These are phyloP conservation scores for Logfia minima DNA, from an alignment of 129 eudicot species.

Conservation along the genomic window DNA sequence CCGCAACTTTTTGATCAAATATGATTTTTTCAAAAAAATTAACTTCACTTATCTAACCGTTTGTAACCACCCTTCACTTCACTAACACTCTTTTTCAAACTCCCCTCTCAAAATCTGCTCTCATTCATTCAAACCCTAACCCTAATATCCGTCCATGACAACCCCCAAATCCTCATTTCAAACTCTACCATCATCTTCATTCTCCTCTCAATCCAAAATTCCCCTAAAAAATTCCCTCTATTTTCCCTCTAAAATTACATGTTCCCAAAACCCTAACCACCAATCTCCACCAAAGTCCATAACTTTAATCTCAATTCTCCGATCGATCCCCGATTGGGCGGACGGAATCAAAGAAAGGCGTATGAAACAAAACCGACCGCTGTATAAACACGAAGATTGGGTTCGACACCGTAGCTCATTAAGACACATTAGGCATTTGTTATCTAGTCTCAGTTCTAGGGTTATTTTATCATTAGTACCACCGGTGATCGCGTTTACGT, in stretches of 20 bases:
- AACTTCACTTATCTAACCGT: constrained; percentile 22
- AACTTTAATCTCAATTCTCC: constrained; percentile 51
- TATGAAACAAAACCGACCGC: constrained; percentile 50
- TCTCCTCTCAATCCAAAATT: constrained; percentile 34
- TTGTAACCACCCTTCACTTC: constrained; percentile 9
- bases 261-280: constrained; percentile 42
- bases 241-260: constrained; percentile 38
- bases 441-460: constrained; percentile 65
- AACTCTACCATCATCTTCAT: constrained; percentile 25
- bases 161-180: constrained; percentile 44
- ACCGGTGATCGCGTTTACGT: constrained; percentile 83
- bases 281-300: constrained; percentile 23
- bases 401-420: constrained; percentile 77
- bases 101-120: constrained; percentile 16
- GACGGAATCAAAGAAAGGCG: constrained; percentile 69
- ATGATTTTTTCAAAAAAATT: background rate
- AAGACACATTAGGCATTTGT: constrained; percentile 71
- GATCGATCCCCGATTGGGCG: constrained; percentile 79
- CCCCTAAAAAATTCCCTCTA: constrained; percentile 32
- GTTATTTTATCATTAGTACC: constrained; percentile 82
- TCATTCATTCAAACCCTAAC: constrained; percentile 42
- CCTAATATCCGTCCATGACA: constrained; percentile 43
- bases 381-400: constrained; percentile 78
- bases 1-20: background rate
- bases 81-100: constrained; percentile 35